Percentiles rank a stretch among this genome's conserved stretches.
These are phyloP conservation scores for Phyllosticta citrichinensis DNA, from an alignment of 2,329 filamentous ascomycete genomes.

Conservation along the genomic window DNA sequence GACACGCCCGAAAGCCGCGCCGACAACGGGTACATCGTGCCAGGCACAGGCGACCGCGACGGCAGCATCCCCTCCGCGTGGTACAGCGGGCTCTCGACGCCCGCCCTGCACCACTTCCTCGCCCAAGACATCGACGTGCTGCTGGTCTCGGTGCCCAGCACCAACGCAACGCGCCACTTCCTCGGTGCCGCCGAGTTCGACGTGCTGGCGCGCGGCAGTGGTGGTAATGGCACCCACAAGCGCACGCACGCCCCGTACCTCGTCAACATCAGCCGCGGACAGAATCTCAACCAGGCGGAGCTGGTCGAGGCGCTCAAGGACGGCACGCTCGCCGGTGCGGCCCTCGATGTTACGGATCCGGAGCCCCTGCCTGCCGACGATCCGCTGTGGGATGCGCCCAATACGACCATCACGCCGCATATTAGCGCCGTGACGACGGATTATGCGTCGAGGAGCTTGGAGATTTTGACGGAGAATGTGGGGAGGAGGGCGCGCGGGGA, in stretches of 20 bases:
- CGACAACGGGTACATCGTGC: slow-evolving; percentile 58
- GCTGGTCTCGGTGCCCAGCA: slow-evolving; percentile 48
- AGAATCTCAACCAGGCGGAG: slow-evolving; percentile 51
- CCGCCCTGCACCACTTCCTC: slow-evolving; percentile 44
- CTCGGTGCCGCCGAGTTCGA: slow-evolving; percentile 46
- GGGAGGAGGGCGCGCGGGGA: slow-evolving; percentile 42
- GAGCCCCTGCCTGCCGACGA: slow-evolving; percentile 63
- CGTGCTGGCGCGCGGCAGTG: slow-evolving; percentile 37
- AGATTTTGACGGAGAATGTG: slow-evolving; percentile 50
- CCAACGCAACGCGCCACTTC: slow-evolving; percentile 43
- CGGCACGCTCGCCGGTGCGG: slow-evolving; percentile 53
- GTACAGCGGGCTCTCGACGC: slow-evolving; percentile 46
- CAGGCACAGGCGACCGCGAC: slow-evolving; percentile 53
- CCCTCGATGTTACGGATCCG: slow-evolving; percentile 69
- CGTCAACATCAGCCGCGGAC: slow-evolving; percentile 61
- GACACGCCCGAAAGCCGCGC: slow-evolving; percentile 52
- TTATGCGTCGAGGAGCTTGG: slow-evolving; percentile 48
- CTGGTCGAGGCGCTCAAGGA: slow-evolving; percentile 52
- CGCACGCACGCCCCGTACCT: slow-evolving; percentile 45
- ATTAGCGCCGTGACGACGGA: slow-evolving; percentile 45
- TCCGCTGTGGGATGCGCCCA: slow-evolving; percentile 58
- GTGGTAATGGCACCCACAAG: background rate
- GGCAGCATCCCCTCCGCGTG: slow-evolving; percentile 46
- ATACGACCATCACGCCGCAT: slow-evolving; percentile 61
- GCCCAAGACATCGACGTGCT: slow-evolving; percentile 47